Conservation (phyloP, 179 eudicot species). For the Silene vulgaris region DNA sequence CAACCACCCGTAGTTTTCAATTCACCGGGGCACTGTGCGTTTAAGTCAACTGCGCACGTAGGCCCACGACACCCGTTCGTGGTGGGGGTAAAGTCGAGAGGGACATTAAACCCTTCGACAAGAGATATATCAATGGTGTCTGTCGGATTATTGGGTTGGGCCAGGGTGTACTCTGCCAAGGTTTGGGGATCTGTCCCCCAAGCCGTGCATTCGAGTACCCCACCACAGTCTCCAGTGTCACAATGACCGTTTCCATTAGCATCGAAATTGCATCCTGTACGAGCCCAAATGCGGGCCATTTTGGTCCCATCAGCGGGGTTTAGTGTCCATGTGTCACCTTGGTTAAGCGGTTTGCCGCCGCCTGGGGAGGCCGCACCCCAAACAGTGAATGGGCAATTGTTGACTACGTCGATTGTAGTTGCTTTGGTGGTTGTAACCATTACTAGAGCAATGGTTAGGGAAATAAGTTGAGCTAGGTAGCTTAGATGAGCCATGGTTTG, state of each 20-base stretch:
- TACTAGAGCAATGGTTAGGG: not conserved
- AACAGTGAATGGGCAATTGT: conserved; percentile 32
- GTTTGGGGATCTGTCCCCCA: conserved; percentile 41
- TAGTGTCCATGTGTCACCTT: conserved; percentile 37
- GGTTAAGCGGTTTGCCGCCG: conserved; percentile 34
- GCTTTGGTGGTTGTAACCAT: conserved; percentile 19
- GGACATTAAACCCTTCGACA: conserved; percentile 47
- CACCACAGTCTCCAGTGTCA: conserved; percentile 36
- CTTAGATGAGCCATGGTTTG: not conserved
- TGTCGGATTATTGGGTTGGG: conserved; percentile 29
- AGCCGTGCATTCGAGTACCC: conserved; percentile 14
- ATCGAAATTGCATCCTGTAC: conserved; percentile 45
- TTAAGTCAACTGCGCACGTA: conserved; percentile 29
- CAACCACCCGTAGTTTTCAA: conserved; percentile 31
- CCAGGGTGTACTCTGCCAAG: conserved; percentile 41
- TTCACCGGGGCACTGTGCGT: conserved; percentile 33
- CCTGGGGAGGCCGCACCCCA: conserved; percentile 54
- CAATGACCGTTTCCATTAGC: conserved; percentile 36
- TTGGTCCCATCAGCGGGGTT: conserved; percentile 38
- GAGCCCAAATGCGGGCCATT: conserved; percentile 47
- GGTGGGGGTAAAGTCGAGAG: conserved; percentile 30
- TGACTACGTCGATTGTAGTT: conserved; percentile 28
- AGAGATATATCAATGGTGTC: conserved; percentile 47
- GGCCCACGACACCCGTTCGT: conserved; percentile 13
- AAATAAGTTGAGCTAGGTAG: not conserved